A percentile compares a stretch with the other conserved stretches of the same genome.
phyloP scores from a whole-genome alignment of 805 yeast species.

The Lipomyces kockii region DNA sequence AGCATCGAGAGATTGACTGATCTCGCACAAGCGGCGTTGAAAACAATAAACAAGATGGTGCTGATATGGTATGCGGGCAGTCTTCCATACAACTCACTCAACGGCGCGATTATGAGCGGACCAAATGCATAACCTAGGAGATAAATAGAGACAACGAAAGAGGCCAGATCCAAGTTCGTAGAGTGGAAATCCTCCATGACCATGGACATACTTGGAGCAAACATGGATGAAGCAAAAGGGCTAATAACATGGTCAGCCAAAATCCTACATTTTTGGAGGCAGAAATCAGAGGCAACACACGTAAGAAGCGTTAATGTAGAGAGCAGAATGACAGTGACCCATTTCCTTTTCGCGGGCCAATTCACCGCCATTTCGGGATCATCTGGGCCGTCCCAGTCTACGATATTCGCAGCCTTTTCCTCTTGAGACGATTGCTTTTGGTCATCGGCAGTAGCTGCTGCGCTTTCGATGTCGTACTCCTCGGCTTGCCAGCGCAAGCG shows the following conservation, averaged over 20 bases:
- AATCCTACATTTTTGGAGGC: not conserved
- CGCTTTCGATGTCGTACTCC: not conserved
- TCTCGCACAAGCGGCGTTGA: constrained; percentile 40
- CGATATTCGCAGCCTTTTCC: not conserved
- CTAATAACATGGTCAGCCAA: not conserved
- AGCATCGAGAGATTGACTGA: constrained; percentile 57
- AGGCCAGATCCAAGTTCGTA: constrained; percentile 45
- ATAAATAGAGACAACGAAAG: constrained; percentile 52
- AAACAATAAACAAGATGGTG: constrained; percentile 46
- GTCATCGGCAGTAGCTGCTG: not conserved
- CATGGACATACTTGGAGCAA: constrained; percentile 32
- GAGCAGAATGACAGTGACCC: constrained; percentile 1
- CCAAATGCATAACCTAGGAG: constrained; percentile 67
- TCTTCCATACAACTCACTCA: constrained; percentile 72
- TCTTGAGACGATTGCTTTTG: not conserved
- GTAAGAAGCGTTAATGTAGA: constrained; percentile 2
- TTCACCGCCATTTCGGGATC: constrained; percentile 1
- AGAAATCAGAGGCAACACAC: not conserved
- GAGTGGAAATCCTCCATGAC: constrained; percentile 45
- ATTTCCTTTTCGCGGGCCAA: not conserved
- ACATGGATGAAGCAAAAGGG: constrained; percentile 47
- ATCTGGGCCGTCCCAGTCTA: not conserved
- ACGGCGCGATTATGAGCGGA: constrained; percentile 55
- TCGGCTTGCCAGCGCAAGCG: not conserved
- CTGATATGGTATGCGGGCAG: constrained; percentile 62